phyloP scores from a whole-genome alignment of 1,139 yeast genomes.

The Candida sanyaensis region DNA sequence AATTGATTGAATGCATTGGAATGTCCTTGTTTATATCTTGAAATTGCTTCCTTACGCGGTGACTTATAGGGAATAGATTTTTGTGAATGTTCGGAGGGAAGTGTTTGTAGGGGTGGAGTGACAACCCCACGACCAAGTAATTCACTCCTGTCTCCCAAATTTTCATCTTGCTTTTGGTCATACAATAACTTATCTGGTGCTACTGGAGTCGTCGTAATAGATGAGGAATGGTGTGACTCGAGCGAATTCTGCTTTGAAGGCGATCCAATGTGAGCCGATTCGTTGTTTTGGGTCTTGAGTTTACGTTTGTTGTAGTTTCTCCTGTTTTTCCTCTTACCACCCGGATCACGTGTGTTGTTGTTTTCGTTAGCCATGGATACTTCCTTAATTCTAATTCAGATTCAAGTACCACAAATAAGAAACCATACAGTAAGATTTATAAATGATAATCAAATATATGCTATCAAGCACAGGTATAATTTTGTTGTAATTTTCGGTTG shows the following conservation, averaged over 20 bases:
- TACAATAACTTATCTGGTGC: not conserved
- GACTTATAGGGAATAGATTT: conserved; percentile 6
- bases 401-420: not conserved
- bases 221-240: not conserved
- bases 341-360: not conserved
- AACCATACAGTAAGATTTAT: not conserved
- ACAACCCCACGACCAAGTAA: not conserved
- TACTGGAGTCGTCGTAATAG: not conserved
- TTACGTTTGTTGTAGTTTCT: conserved; percentile 1
- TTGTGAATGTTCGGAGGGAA: not conserved
- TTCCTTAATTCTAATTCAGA: not conserved
- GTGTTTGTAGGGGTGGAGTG: conserved; percentile 2
- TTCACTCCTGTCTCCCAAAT: not conserved
- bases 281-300: not conserved
- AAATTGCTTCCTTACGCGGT: conserved; percentile 43
- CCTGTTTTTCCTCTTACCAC: not conserved
- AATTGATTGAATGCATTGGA: conserved; percentile 26
- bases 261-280: not conserved
- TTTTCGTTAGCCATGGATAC: conserved; percentile 1
- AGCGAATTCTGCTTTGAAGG: not conserved
- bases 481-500: not conserved
- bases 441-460: not conserved
- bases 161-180: not conserved
- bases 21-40: conserved; percentile 39
- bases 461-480: not conserved